phyloP scores from a whole-genome alignment of 2,329 filamentous ascomycete genomes.

The Ophiostoma tasmaniense region DNA sequence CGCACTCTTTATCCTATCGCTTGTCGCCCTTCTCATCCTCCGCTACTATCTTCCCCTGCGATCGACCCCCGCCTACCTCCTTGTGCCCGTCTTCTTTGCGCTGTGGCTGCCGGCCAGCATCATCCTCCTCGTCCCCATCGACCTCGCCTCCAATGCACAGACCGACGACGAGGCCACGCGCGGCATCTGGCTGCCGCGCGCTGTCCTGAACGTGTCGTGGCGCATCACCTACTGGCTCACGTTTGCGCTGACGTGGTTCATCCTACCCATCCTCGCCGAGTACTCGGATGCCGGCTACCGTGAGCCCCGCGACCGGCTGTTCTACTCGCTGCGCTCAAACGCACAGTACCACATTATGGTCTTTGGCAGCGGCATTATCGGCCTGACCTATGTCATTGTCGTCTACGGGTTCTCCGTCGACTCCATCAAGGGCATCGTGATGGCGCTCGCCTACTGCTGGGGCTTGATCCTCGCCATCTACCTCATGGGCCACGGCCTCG shows the following conservation, averaged over 20 bases:
- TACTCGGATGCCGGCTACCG: slow-evolving; percentile 92
- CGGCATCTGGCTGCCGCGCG: slow-evolving; percentile 79
- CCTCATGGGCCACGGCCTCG: slow-evolving; percentile 93
- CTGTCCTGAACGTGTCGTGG: slow-evolving; percentile 79
- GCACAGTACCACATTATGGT: slow-evolving; percentile 81
- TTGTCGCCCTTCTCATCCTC: slow-evolving; percentile 72
- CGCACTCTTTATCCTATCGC: slow-evolving; percentile 64
- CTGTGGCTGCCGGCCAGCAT: slow-evolving; percentile 86
- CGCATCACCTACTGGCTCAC: slow-evolving; percentile 96
- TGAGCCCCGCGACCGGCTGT: slow-evolving; percentile 68
- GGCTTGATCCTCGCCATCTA: slow-evolving; percentile 87
- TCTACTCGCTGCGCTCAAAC: slow-evolving; percentile 81
- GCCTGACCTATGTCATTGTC: slow-evolving; percentile 74
- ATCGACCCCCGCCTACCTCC: slow-evolving; percentile 79
- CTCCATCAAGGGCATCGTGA: slow-evolving; percentile 73
- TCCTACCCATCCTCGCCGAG: slow-evolving; percentile 86
- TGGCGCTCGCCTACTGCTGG: slow-evolving; percentile 94
- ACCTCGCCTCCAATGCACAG: slow-evolving; percentile 77
- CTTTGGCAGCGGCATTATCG: slow-evolving; percentile 59
- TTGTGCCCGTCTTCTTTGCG: slow-evolving; percentile 91
- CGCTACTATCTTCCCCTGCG: slow-evolving; percentile 87
- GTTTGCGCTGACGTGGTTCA: slow-evolving; percentile 88
- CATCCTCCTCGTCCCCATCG: slow-evolving; percentile 86
- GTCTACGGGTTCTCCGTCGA: slow-evolving; percentile 64
- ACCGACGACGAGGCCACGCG: slow-evolving; percentile 61